phyloP scores from a whole-genome alignment of 139 green algal genomes.

The Coelastrella sp. region DNA sequence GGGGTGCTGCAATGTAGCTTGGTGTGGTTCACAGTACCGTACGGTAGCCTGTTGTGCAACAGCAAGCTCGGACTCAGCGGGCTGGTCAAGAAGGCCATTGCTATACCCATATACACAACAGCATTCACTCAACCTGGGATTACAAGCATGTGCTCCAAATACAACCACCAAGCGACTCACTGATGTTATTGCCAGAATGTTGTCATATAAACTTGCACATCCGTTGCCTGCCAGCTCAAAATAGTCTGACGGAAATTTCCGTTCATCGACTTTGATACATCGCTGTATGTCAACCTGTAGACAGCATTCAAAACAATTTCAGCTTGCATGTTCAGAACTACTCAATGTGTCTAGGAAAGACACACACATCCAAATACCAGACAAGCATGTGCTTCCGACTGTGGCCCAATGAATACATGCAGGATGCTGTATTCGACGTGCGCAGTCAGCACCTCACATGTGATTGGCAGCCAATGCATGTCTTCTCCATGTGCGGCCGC shows the following conservation, averaged over 20 bases:
- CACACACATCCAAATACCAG: too few species aligned
- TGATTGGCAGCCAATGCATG: too few species aligned
- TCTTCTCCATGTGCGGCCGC: too few species aligned
- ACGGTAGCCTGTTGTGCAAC: too few species aligned
- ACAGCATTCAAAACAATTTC: neutral
- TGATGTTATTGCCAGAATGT: conserved; percentile 35
- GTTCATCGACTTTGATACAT: conserved; percentile 36
- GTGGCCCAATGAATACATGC: too few species aligned
- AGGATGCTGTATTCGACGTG: too few species aligned
- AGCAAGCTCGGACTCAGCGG: neutral
- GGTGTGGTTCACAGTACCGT: too few species aligned
- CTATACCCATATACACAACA: too few species aligned
- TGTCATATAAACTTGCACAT: conserved; percentile 27
- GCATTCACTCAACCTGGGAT: neutral
- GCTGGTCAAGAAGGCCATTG: neutral
- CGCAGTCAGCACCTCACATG: too few species aligned
- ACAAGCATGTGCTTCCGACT: too few species aligned
- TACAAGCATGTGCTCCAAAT: neutral
- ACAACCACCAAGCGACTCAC: neutral
- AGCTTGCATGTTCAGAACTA: neutral
- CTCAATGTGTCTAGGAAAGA: too few species aligned
- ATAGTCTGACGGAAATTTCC: neutral
- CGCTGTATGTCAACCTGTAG: conserved; percentile 37
- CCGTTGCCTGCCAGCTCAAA: conserved; percentile 35
- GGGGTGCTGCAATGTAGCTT: too few species aligned